Base-by-base conservation (phyloP, 1,139 yeast species). In the Candida freyschussii region DNA sequence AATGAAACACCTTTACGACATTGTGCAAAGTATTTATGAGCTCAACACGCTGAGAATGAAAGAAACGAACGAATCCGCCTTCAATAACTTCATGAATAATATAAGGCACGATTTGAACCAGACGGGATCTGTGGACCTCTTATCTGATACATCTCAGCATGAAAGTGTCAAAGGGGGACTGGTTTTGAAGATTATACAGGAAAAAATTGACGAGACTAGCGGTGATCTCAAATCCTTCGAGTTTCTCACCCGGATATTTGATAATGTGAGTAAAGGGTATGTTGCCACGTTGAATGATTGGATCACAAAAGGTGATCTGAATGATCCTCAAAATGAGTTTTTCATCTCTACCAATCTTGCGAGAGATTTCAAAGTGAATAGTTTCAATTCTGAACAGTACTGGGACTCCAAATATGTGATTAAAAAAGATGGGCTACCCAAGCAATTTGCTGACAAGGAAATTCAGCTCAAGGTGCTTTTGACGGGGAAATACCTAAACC, bases 331-430 rank as follows among this genome's bases (percentile, higher is more conserved):
- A 49, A 78, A 79, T 28, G 99, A 93, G 56, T 93, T 93, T 53
- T 60, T 89, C 53, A 74, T 91, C 10, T 69, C 76, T 9, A 56
- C 62, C 26, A 58, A 42, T 21, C 52, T 43, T 25, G 51, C 35
- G 25, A 48, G 30, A 27, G 55, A 45, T 27, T 52, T 61, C 17
- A 62, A 62, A 16, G 48, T 69, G 7, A 68, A 70, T 41, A 65
- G 67, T 30, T 56, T 70, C 13, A 71, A 72, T 43, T 68, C 77
- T 39, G 95, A 87, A 45, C 78, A 80, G 39, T 79, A 82, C 50
- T 91, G 97, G 97, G 84, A 83, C 36, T 85, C 85, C 40, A 74
- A 86, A 37, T 91, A 74, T 54, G 72, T 85, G 9, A 67, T 87
- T 8, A 67, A 91, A 33, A 72, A 72, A 33, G 94, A 84, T 49